These are phyloP conservation scores for Phytophthora meadii DNA, from an alignment of 352 stramenopile species.

Conservation along the genomic window DNA sequence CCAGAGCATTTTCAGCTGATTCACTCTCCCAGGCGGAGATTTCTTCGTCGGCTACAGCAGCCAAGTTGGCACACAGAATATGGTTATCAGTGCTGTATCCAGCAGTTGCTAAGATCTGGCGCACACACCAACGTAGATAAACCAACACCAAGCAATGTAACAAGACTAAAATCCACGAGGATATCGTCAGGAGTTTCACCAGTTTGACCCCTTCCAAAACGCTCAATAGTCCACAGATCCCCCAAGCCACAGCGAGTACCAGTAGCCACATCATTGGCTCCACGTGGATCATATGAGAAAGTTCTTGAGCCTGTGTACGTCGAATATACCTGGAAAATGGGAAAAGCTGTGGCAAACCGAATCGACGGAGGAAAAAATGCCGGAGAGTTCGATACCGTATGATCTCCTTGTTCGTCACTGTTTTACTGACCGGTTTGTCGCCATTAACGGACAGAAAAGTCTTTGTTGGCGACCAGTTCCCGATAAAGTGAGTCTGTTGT, in stretches of 20 bases:
- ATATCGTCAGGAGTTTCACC: constrained; percentile 37
- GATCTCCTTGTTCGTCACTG: constrained; percentile 10
- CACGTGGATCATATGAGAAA: constrained; percentile 78
- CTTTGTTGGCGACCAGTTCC: not conserved
- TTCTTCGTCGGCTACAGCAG: constrained; percentile 28
- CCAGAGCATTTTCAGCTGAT: constrained; percentile 15
- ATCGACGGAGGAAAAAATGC: constrained; percentile 49
- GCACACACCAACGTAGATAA: constrained; percentile 44
- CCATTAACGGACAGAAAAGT: not conserved
- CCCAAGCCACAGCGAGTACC: constrained; percentile 52
- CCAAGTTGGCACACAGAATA: constrained; percentile 29
- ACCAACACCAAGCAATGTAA: constrained; percentile 41
- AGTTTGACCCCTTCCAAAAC: constrained; percentile 25
- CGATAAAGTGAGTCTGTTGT: not conserved
- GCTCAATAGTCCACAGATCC: constrained; percentile 36
- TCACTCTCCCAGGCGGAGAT: constrained; percentile 12
- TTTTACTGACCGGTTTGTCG: not conserved
- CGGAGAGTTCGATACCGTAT: constrained; percentile 45
- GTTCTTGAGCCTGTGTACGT: constrained; percentile 70
- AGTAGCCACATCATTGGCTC: constrained; percentile 68
- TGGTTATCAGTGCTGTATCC: constrained; percentile 33
- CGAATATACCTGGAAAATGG: constrained; percentile 76
- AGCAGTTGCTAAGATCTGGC: constrained; percentile 36
- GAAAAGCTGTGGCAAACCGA: constrained; percentile 57
- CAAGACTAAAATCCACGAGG: constrained; percentile 34